phyloP scores from a whole-genome alignment of 129 eudicot genomes.

The Escallonia herrerae region DNA sequence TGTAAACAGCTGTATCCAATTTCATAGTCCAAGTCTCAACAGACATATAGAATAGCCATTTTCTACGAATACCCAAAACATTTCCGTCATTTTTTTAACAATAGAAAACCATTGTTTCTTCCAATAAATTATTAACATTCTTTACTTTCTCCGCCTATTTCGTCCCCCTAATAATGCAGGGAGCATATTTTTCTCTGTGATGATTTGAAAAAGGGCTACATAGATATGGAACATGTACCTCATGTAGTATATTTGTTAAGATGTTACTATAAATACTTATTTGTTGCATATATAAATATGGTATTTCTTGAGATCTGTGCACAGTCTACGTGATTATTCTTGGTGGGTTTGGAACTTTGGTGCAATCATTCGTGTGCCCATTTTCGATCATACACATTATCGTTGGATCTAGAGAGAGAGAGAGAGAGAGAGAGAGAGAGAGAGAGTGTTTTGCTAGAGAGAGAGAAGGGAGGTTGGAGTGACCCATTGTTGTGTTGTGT shows the following conservation, averaged over 20 bases:
- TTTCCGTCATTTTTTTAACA: too few relatives aligned
- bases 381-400: constrained; percentile 20
- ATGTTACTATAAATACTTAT: constrained; percentile 29
- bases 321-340: constrained; percentile 49
- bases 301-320: constrained; percentile 58
- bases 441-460: background rate
- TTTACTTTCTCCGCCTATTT: constrained; percentile 57
- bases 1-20: constrained; percentile 79
- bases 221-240: background rate
- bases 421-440: background rate
- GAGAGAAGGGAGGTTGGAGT: background rate
- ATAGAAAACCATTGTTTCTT: background rate
- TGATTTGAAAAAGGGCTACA: constrained; percentile 24
- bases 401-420: constrained; percentile 11
- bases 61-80: too few relatives aligned
- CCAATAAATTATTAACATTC: constrained; percentile 12
- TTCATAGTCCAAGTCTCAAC: background rate
- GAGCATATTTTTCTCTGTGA: constrained; percentile 1
- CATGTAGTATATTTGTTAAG: background rate
- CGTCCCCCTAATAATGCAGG: constrained; percentile 32
- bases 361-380: constrained; percentile 49
- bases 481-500: constrained; percentile 10
- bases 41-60: too few relatives aligned
- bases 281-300: constrained; percentile 16
- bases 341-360: constrained; percentile 50